Base-by-base conservation (phyloP, 2,329 filamentous ascomycete species). In the Trichoderma guizhouense region DNA sequence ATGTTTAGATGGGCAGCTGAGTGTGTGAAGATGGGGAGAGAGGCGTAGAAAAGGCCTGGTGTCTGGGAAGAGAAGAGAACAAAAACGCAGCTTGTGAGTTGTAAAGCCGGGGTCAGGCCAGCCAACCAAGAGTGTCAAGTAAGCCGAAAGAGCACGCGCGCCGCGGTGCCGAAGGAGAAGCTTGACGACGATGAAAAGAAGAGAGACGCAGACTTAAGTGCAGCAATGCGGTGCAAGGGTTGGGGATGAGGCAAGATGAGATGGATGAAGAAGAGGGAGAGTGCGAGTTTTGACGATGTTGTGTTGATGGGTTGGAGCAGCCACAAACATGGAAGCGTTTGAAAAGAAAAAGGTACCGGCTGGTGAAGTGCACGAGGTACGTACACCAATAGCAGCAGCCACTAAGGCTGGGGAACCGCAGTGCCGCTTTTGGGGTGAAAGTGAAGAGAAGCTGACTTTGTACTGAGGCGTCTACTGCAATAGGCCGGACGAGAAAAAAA, bases 91-190 rank as follows among this genome's bases (percentile, higher is more conserved):
- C 34, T 34, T 34, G 61, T 39, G 57, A 71, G 69, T 51, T 60
- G 57, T 34, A 60, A 30, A 67, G 36, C 70, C 64, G 71, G 71
- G 71, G 65, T 70, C 43, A 69, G 67, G 47, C 71, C 71, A 72
- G 71, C 71, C 71, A 72, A 70, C 66, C 67, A 70, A 69, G 55
- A 47, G 21, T 26, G 34, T 63, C 64, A 72, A 72, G 71, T 70
- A 57, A 72, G 71, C 67, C 60, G 57, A 58, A 72, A 28, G 71
- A 60, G 60, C 66, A 65, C 71, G 71, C 71, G 71, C 60, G 66
- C 71, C 68, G 61, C 71, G 43, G 61, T 69, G 36, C 66, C 51
- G 30, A 51, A 57, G 32, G 62, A 61, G 39, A 18, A 30, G 63
- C 39, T 57, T 24, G 47, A 63, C 32, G 67, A 39, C 51, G 51